phyloP scores from a whole-genome alignment of 2,329 filamentous ascomycete species.

The Rutstroemia sp. region DNA sequence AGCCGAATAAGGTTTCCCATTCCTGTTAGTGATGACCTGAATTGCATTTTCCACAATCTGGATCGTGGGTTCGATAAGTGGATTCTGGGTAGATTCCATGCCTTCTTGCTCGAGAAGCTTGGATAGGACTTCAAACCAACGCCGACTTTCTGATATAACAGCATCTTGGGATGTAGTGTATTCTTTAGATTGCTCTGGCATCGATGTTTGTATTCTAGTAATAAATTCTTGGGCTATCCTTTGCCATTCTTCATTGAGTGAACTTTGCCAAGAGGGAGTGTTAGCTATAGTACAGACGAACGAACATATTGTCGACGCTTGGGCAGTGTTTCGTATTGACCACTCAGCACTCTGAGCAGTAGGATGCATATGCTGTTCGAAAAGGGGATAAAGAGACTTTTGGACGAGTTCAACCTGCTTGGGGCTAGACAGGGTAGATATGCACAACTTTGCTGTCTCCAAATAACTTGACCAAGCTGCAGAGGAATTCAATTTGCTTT shows the following conservation, averaged over 20 bases:
- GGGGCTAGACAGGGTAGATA: slow-evolving; percentile 37
- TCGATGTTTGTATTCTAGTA: slow-evolving; percentile 61
- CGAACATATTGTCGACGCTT: slow-evolving; percentile 36
- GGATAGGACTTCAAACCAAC: slow-evolving; percentile 50
- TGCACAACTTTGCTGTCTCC: slow-evolving; percentile 49
- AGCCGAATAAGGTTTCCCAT: slow-evolving; percentile 61
- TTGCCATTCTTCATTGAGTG: slow-evolving; percentile 54
- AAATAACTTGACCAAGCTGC: slow-evolving; percentile 73
- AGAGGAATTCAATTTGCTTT: slow-evolving; percentile 59
- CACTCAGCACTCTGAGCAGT: slow-evolving; percentile 15
- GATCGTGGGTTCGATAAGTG: slow-evolving; percentile 14
- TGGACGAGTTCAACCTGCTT: slow-evolving; percentile 38
- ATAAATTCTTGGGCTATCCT: slow-evolving; percentile 54
- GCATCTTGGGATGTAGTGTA: slow-evolving; percentile 64
- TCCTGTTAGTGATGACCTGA: slow-evolving; percentile 41
- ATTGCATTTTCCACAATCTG: slow-evolving; percentile 33
- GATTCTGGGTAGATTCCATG: slow-evolving; percentile 14
- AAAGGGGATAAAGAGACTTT: slow-evolving; percentile 46
- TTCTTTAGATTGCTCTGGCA: slow-evolving; percentile 75
- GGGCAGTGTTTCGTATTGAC: slow-evolving; percentile 15
- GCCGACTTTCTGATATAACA: slow-evolving; percentile 55
- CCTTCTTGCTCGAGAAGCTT: slow-evolving; percentile 28
- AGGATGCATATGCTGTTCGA: slow-evolving; percentile 43
- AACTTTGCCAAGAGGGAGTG: slow-evolving; percentile 36
- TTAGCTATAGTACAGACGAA: slow-evolving; percentile 36